Evolutionary conservation across 2,329 filamentous ascomycete genomes (phyloP).

Genomic region (Graphiopsis chlorocephala): DNA sequence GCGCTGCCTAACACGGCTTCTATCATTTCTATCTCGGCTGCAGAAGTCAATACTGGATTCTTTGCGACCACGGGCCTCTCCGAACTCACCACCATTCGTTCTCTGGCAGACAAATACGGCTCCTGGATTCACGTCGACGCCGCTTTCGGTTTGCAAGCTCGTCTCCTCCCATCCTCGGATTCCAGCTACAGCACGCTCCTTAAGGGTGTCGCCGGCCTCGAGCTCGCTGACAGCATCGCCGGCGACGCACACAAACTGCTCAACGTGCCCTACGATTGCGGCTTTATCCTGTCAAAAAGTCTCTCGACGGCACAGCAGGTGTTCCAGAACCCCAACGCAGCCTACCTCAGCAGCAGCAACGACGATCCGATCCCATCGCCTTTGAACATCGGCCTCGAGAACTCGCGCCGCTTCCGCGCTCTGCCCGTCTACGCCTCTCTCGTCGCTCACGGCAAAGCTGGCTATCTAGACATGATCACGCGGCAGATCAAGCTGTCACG

Average conservation of each 20-base stretch:
- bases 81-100: constrained; percentile 62
- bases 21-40: constrained; percentile 77
- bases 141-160: constrained; percentile 82
- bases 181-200: constrained; percentile 56
- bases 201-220: constrained; percentile 60
- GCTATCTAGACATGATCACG: constrained; percentile 67
- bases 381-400: constrained; percentile 83
- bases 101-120: constrained; percentile 67
- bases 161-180: constrained; percentile 54
- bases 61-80: constrained; percentile 62
- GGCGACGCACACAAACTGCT: constrained; percentile 89
- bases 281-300: constrained; percentile 78
- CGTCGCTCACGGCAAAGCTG: constrained; percentile 67
- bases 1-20: constrained; percentile 54
- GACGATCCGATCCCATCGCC: constrained; percentile 65
- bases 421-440: constrained; percentile 85
- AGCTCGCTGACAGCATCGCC: constrained; percentile 82
- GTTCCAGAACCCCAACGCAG: constrained; percentile 82
- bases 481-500: constrained; percentile 71
- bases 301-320: constrained; percentile 57
- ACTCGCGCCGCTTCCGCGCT: constrained; percentile 85
- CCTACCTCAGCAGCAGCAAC: constrained; percentile 59
- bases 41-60: constrained; percentile 85
- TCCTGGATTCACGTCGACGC: constrained; percentile 91
- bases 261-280: constrained; percentile 92